These are phyloP conservation scores for Ambrosiella beaveri DNA, from an alignment of 2,329 filamentous ascomycete species.

Conservation along the genomic window DNA sequence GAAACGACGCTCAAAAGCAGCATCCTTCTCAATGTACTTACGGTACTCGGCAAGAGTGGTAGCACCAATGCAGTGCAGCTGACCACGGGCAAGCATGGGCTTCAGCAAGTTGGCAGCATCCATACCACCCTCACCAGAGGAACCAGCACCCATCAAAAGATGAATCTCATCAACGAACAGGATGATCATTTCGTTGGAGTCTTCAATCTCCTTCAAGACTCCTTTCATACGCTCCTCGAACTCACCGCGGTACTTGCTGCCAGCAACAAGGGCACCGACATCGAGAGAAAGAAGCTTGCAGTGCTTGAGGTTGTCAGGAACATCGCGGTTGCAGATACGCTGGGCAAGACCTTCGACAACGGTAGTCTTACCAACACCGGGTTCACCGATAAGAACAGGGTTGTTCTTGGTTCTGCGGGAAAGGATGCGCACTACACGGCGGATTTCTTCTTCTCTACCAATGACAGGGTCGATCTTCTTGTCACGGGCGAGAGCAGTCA, in stretches of 20 bases:
- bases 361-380: slow-evolving; percentile 95
- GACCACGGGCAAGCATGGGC: slow-evolving; percentile 91
- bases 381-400: slow-evolving; percentile 91
- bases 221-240: slow-evolving; percentile 99
- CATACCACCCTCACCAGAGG: slow-evolving; percentile 93
- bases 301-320: slow-evolving; percentile 83
- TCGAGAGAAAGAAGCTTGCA: slow-evolving; percentile 92
- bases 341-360: slow-evolving; percentile 92
- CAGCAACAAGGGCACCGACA: slow-evolving; percentile 84
- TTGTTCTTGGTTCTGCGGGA: slow-evolving; percentile 97
- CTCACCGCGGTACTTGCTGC: slow-evolving; percentile 95
- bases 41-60: slow-evolving; percentile 91
- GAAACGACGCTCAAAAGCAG: slow-evolving; percentile 94
- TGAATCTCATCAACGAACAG: slow-evolving; percentile 99
- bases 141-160: slow-evolving; percentile 90
- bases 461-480: slow-evolving; percentile 98
- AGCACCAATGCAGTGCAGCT: slow-evolving; percentile 93
- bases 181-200: slow-evolving; percentile 90
- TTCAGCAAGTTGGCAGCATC: slow-evolving; percentile 95
- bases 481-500: slow-evolving; percentile 90
- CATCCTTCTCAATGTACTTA: slow-evolving; percentile 98
- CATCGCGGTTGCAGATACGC: slow-evolving; percentile 90
- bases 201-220: slow-evolving; percentile 87
- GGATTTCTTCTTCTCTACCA: slow-evolving; percentile 87
- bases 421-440: slow-evolving; percentile 77